A percentile compares a stretch with the other conserved stretches of the same genome.
Conservation (phyloP, 768 basidiomycete species). For the Coprinellus micaceus region DNA sequence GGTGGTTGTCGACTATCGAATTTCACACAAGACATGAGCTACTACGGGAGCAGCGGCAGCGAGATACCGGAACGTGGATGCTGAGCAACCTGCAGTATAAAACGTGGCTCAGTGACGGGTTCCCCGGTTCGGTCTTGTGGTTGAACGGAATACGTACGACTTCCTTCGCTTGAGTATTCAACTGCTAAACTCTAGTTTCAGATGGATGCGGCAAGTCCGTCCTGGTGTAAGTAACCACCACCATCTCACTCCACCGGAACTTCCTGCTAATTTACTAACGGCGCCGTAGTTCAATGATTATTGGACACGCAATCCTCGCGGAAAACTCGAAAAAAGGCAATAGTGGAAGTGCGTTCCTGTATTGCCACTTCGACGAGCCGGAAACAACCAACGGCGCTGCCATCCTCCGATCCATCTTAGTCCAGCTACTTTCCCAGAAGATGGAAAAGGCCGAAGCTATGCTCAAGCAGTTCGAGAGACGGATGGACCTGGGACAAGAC, state of each 20-base stretch:
- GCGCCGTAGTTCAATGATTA: background rate
- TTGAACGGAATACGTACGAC: slow-evolving; percentile 3
- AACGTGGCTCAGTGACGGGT: background rate
- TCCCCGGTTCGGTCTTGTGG: background rate
- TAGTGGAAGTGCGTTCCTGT: background rate
- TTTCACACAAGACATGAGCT: background rate
- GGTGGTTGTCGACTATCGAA: slow-evolving; percentile 1
- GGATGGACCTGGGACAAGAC: background rate
- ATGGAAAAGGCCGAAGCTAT: background rate
- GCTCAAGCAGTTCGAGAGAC: background rate
- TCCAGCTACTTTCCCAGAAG: background rate
- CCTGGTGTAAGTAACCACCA: background rate
- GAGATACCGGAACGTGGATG: background rate
- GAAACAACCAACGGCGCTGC: slow-evolving; percentile 1
- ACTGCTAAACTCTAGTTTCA: background rate
- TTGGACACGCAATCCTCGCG: background rate
- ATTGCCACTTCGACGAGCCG: background rate
- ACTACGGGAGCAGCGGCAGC: background rate
- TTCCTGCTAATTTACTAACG: background rate
- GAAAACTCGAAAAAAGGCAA: background rate
- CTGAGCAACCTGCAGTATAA: background rate
- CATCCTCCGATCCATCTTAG: slow-evolving; percentile 1
- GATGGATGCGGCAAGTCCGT: background rate
- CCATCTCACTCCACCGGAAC: background rate
- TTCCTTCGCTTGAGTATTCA: too few species aligned